A percentile compares a stretch with the other conserved stretches of the same genome.
These are phyloP conservation scores for Rugonectria rugulosa DNA, from an alignment of 2,329 filamentous ascomycete species.

Conservation along the genomic window DNA sequence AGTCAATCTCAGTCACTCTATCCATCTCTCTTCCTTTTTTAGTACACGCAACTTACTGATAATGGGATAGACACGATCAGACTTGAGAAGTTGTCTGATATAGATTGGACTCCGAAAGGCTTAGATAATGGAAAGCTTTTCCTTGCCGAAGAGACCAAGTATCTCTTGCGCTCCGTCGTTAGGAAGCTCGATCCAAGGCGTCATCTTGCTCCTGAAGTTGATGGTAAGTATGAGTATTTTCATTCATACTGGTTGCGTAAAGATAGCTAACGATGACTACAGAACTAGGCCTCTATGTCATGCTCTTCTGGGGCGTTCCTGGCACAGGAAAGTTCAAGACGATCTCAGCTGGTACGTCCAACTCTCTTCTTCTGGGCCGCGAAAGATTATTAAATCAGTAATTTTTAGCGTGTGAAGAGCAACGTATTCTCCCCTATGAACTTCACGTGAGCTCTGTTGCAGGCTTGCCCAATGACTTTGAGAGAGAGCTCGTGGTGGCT, in stretches of 20 bases:
- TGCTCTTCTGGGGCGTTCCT: conserved; percentile 44
- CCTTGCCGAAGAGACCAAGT: conserved; percentile 10
- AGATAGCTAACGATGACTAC: conserved; percentile 10
- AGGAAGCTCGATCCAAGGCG: background rate
- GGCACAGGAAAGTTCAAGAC: conserved; percentile 51
- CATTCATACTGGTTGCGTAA: accelerated
- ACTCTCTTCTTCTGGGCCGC: too few species aligned
- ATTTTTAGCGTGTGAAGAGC: conserved; percentile 27
- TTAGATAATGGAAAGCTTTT: conserved; percentile 11
- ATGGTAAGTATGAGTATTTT: conserved; percentile 1
- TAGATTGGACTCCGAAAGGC: conserved; percentile 4
- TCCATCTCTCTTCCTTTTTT: too few species aligned
- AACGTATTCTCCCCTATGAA: conserved; percentile 19
- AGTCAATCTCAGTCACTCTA: background rate
- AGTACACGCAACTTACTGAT: too few species aligned
- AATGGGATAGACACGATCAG: background rate
- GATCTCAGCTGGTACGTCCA: conserved; percentile 38
- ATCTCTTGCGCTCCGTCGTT: background rate
- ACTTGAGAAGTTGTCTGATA: background rate
- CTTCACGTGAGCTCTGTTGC: background rate
- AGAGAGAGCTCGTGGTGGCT: conserved; percentile 4
- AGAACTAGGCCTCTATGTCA: conserved; percentile 37
- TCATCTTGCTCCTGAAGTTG: background rate
- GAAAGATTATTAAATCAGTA: background rate
- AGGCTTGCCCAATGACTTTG: conserved; percentile 1